A percentile compares a stretch with the other conserved stretches of the same genome.
phyloP scores from a whole-genome alignment of 768 basidiomycete species.

The Tylopilus sp. region DNA sequence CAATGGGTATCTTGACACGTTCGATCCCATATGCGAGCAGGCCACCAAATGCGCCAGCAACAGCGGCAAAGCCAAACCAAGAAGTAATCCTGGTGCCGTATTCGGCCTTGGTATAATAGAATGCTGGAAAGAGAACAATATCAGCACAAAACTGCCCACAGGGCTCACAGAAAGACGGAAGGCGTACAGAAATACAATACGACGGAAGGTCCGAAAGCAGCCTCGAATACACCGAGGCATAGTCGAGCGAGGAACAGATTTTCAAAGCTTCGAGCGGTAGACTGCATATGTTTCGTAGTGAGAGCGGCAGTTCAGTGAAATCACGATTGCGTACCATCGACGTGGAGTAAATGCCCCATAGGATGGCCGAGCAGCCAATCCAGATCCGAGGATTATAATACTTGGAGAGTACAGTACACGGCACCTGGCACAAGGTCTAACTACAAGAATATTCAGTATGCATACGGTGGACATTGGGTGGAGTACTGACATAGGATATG shows the following conservation, averaged over 20 bases:
- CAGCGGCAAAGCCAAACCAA: constrained; percentile 56
- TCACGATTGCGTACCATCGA: constrained; percentile 48
- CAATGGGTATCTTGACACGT: constrained; percentile 34
- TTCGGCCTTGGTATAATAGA: constrained; percentile 49
- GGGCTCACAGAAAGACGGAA: neutral
- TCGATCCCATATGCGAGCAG: constrained; percentile 52
- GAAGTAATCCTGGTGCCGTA: constrained; percentile 46
- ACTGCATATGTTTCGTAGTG: constrained; percentile 12
- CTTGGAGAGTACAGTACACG: constrained; percentile 65
- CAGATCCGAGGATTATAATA: constrained; percentile 64
- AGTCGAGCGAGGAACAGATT: constrained; percentile 29
- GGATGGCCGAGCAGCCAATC: constrained; percentile 64
- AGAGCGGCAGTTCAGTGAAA: neutral
- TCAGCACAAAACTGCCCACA: constrained; percentile 14
- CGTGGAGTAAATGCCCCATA: constrained; percentile 73
- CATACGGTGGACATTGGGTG: neutral
- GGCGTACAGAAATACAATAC: constrained; percentile 30
- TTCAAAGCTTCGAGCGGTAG: constrained; percentile 25
- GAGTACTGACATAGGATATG: constrained; percentile 64
- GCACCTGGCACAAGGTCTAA: constrained; percentile 69
- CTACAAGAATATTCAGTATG: neutral
- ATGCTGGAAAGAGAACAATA: constrained; percentile 29
- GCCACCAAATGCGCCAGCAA: constrained; percentile 56
- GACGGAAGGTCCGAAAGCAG: constrained; percentile 32
- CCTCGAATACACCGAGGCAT: constrained; percentile 33